Percentiles rank a stretch among this genome's conserved stretches.
These are phyloP conservation scores for Zymoseptoria brevis DNA, from an alignment of 2,329 filamentous ascomycete species.

Conservation along the genomic window DNA sequence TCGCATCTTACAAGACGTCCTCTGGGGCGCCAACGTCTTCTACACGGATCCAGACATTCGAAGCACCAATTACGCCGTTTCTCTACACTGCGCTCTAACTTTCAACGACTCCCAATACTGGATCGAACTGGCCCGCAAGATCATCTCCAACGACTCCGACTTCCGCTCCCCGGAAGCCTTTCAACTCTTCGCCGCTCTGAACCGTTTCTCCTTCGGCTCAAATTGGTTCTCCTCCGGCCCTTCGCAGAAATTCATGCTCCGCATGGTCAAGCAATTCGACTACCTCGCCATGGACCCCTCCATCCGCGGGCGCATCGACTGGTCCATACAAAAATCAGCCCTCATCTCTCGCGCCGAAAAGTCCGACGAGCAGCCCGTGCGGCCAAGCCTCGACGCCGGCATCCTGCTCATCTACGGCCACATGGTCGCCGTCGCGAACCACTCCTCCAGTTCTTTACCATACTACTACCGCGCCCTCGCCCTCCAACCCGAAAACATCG, in stretches of 20 bases:
- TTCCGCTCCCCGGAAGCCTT: slow-evolving; percentile 70
- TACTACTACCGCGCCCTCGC: slow-evolving; percentile 67
- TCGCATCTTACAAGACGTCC: slow-evolving; percentile 67
- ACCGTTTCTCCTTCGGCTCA: slow-evolving; percentile 63
- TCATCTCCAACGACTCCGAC: slow-evolving; percentile 68
- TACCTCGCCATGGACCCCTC: slow-evolving; percentile 51
- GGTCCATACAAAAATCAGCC: slow-evolving; percentile 33
- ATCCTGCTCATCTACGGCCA: slow-evolving; percentile 85
- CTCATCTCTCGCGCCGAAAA: slow-evolving; percentile 27
- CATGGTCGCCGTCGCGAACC: slow-evolving; percentile 66
- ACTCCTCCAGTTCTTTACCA: slow-evolving; percentile 74
- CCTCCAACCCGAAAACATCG: slow-evolving; percentile 66
- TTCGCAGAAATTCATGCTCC: slow-evolving; percentile 81
- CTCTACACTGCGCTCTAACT: slow-evolving; percentile 64
- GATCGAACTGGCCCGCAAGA: slow-evolving; percentile 67
- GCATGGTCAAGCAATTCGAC: slow-evolving; percentile 87
- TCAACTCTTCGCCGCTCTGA: slow-evolving; percentile 72
- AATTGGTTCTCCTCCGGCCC: slow-evolving; percentile 73
- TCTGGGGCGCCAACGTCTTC: slow-evolving; percentile 72
- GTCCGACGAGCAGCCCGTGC: slow-evolving; percentile 14
- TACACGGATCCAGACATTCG: slow-evolving; percentile 44
- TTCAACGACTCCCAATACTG: slow-evolving; percentile 70
- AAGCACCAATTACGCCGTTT: slow-evolving; percentile 22
- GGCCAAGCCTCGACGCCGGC: slow-evolving; percentile 58
- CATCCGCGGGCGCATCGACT: slow-evolving; percentile 38